phyloP scores from a whole-genome alignment of 23 red algal species.

The Gracilaria vermiculophylla region DNA sequence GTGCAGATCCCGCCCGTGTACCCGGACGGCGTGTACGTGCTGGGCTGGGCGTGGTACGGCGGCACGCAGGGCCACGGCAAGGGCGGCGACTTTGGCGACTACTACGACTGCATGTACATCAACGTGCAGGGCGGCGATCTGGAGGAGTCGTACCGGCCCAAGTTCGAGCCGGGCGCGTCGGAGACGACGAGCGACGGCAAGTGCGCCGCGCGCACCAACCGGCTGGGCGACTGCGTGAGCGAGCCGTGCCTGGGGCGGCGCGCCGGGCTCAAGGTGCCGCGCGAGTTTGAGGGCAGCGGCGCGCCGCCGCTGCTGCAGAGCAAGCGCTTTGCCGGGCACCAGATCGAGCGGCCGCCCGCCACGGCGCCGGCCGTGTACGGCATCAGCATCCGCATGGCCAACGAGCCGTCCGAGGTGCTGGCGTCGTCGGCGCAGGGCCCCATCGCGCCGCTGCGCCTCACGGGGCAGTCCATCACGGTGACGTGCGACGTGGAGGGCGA shows the following conservation, averaged over 20 bases:
- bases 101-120: conserved; percentile 61
- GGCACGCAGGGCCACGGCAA: conserved; percentile 19
- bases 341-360: not conserved
- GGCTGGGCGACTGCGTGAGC: not conserved
- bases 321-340: not conserved
- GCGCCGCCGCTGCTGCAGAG: not conserved
- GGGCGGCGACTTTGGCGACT: conserved; percentile 61
- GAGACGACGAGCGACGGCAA: not conserved
- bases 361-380: not conserved
- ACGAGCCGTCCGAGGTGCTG: not conserved
- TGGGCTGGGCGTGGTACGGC: conserved; percentile 78
- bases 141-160: not conserved
- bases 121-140: conserved; percentile 42
- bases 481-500: conserved; percentile 27
- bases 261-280: not conserved
- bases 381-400: conserved; percentile 24
- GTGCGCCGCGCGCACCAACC: not conserved
- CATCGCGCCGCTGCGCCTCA: not conserved
- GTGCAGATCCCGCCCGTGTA: conserved; percentile 51
- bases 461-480: not conserved
- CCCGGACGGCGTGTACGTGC: conserved; percentile 70
- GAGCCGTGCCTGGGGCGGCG: not conserved
- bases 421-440: not conserved
- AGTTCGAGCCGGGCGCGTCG: not conserved
- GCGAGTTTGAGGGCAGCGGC: not conserved